Evolutionary conservation across 2,329 filamentous ascomycete species (phyloP).

Genomic region (Nigrospora sphaerica): DNA sequence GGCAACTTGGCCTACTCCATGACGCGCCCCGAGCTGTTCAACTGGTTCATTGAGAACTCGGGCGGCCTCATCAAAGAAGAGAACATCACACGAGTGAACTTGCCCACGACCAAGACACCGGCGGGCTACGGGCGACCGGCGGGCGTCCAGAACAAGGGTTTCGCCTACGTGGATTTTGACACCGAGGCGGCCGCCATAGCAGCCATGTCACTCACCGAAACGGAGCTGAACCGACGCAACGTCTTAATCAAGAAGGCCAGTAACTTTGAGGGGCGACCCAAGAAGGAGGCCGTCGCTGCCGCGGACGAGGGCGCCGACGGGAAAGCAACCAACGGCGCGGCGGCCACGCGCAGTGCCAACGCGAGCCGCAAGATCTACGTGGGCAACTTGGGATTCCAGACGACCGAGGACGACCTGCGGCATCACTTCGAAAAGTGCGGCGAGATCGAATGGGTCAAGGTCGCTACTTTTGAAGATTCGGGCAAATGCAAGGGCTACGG

Average conservation of each 20-base stretch:
- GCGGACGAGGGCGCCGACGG: conserved; percentile 23
- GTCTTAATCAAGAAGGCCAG: conserved; percentile 91
- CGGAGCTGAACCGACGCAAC: conserved; percentile 65
- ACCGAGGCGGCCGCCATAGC: conserved; percentile 62
- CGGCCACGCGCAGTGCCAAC: conserved; percentile 38
- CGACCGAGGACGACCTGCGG: conserved; percentile 71
- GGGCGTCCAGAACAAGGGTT: conserved; percentile 71
- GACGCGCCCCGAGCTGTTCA: conserved; percentile 66
- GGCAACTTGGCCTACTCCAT: conserved; percentile 86
- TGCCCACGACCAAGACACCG: conserved; percentile 54
- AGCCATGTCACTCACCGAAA: conserved; percentile 84
- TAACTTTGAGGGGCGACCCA: conserved; percentile 82
- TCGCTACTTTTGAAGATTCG: conserved; percentile 92
- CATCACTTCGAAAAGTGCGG: conserved; percentile 83
- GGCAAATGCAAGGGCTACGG: conserved; percentile 98
- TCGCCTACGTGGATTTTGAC: conserved; percentile 91
- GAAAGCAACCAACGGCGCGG: conserved; percentile 14
- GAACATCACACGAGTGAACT: conserved; percentile 76
- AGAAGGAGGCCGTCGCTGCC: conserved; percentile 41
- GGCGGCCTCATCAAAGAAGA: conserved; percentile 58
- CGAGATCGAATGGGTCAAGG: conserved; percentile 71
- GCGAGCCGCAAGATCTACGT: conserved; percentile 82
- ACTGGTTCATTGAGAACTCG: conserved; percentile 70
- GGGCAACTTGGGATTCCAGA: conserved; percentile 79
- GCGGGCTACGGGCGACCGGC: conserved; percentile 10